Percentiles rank a stretch among this genome's conserved stretches.
Conservation (phyloP, 2,329 filamentous ascomycete species). For the Cladophialophora bantiana region DNA sequence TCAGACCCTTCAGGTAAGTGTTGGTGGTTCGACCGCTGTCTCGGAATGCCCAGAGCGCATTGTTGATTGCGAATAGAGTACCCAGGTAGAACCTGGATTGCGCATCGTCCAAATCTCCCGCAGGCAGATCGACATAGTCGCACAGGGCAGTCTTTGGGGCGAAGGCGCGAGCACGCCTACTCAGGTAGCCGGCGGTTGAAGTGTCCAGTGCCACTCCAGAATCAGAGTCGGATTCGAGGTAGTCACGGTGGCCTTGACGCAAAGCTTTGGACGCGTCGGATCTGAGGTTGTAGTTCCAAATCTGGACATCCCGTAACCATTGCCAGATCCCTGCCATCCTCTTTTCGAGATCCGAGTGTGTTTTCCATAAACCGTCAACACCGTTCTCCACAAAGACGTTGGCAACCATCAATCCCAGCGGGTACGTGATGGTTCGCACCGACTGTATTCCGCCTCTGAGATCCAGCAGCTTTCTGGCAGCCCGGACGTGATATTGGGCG, state of each 20-base stretch:
- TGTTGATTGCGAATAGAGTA: constrained; percentile 18
- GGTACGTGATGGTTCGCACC: constrained; percentile 14
- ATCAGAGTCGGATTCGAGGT: neutral
- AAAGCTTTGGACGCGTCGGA: neutral
- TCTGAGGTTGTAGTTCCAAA: constrained; percentile 8
- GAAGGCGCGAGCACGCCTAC: constrained; percentile 10
- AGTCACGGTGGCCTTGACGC: neutral
- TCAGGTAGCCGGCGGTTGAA: neutral
- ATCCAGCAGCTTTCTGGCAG: constrained; percentile 14
- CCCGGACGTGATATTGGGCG: constrained; percentile 16
- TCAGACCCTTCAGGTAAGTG: constrained; percentile 10
- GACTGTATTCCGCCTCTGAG: constrained; percentile 6
- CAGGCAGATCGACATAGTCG: constrained; percentile 16
- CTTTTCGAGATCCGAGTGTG: neutral
- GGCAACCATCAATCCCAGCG: constrained; percentile 20
- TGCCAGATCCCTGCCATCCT: neutral
- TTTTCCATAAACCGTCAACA: constrained; percentile 11
- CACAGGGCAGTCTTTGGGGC: constrained; percentile 7
- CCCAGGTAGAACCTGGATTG: constrained; percentile 19
- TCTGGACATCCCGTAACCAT: constrained; percentile 8
- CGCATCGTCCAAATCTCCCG: constrained; percentile 10
- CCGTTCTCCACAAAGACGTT: constrained; percentile 21
- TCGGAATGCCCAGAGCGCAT: constrained; percentile 17
- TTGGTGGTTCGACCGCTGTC: constrained; percentile 11
- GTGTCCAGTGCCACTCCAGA: neutral